Base-by-base conservation (phyloP, 164 flowering plant species). In the Dillenia turbinata region DNA sequence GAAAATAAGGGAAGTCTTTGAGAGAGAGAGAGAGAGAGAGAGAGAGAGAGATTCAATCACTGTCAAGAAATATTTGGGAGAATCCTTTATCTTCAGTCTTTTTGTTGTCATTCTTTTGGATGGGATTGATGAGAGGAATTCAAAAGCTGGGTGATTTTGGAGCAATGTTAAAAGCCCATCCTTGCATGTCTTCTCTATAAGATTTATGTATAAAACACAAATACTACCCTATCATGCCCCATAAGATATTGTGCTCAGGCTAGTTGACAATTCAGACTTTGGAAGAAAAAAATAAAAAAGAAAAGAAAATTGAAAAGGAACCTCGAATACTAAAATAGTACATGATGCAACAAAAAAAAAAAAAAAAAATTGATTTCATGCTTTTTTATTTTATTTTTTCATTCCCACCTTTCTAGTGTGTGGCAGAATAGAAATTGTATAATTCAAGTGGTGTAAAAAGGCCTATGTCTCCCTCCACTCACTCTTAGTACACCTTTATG, bases 381-480 rank as follows among this genome's bases (percentile, higher is more conserved):
- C 12, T 52, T 14, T 11, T 24, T 54, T 44, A 2, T 2, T 40
- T 47, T 50, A 49, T 63, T 60, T 9, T 69, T 55, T 60, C 8
- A 44, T 17, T 47, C 9, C 64, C 11, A 59, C 11, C 52, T 15
- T 26, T 53, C 11, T 54, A 33, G 40, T 69, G 68, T 73, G 74
- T 68, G 78, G 71, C 50, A 67, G 72, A 69, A 47, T 56, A 59
- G 61, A 56, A 69, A n/a, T 70, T 71, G 54, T 66, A 62, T 54
- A 59, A 63, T 77, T 75, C 71, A 63, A 81, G 81, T 81, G 82
- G 85, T 61, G 73, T 16, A n/a, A 70, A 74, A 78, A 64, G 62
- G 71, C 60, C 51, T 67, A 74, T 59, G 47, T 57, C 57, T 40
- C 64, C 13, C 60, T 63, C 60, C 44, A 57, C 62, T 47, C 15